Evolutionary conservation across 164 flowering plant genomes (phyloP), one percentile per base, ranked within the genome.

Genomic region (Nymphaea colorata): DNA sequence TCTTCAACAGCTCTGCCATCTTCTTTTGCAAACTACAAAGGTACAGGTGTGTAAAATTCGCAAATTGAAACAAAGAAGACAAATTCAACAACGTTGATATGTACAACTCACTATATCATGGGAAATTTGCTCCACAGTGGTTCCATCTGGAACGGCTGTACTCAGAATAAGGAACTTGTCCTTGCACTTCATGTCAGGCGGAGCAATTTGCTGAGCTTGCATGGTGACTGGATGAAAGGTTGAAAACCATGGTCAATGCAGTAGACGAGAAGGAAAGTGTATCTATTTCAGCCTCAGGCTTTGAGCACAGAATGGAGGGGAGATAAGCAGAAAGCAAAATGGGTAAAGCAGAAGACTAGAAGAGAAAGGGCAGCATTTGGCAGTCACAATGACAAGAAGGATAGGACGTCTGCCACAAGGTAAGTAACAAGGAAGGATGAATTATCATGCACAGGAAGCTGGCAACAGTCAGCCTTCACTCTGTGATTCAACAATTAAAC

Each of bases 161-260:
- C 92, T 86, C 75, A 85, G 98, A 67, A 91, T 82, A 5, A 91
- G 88, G 72, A 89, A 91, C 75, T 91, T 91, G 71, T 91, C 97
- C 76, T 84, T 88, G 90, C 97, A 87, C 63, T 89, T 88, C 93
- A 92, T 79, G 70, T 86, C 96, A 6, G 81, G 73, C 2, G 96
- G 98, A 25, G 80, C 75, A 71, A 88, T 94, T 64, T 81, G 88
- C 64, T 79, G 98, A 7, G 91, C 92, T 84, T 92, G 98, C 96
- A 92, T 89, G 51, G 94, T 89, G 53, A 92, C 96, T 92, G 73
- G 41, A 25, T 25, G 36, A 25, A 25, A 51, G 14, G 57, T 51
- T 5, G 57, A 15, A 51, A 51, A 15, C 2, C 57, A 51, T 6
- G 12, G 57, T 51, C 57, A 51, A 51, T 10, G 14, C 8, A 15